These are phyloP conservation scores for Amanita thiersii DNA, from an alignment of 768 basidiomycete genomes.

Conservation along the genomic window DNA sequence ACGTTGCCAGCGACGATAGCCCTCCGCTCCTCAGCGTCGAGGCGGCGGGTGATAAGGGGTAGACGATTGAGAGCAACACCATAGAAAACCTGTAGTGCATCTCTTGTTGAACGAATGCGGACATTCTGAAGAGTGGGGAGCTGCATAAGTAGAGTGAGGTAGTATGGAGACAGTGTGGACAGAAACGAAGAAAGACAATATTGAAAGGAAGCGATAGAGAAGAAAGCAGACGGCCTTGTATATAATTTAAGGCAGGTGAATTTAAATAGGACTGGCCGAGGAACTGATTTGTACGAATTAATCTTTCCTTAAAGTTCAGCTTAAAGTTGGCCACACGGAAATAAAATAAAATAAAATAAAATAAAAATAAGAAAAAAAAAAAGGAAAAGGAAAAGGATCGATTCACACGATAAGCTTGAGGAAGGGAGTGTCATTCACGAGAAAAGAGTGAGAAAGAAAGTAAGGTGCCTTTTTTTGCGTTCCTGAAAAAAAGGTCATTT, in stretches of 20 bases:
- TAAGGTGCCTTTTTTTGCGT: too few species aligned
- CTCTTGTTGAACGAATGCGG: conserved; percentile 69
- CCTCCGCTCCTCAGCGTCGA: conserved; percentile 76
- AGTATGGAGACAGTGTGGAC: conserved; percentile 11
- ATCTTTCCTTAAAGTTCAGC: conserved; percentile 52
- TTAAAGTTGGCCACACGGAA: conserved; percentile 31
- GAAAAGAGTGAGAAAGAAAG: too few species aligned
- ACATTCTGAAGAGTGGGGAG: conserved; percentile 68
- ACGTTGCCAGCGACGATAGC: conserved; percentile 71
- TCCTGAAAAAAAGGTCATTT: too few species aligned
- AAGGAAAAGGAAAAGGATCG: too few species aligned
- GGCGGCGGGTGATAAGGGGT: conserved; percentile 71
- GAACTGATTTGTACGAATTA: conserved; percentile 26
- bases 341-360: conserved; percentile 22
- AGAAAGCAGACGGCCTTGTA: conserved; percentile 12
- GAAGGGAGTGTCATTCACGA: too few species aligned
- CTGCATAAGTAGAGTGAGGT: conserved; percentile 48
- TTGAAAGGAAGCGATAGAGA: conserved; percentile 15
- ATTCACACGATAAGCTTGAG: too few species aligned
- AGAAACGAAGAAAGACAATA: conserved; percentile 7
- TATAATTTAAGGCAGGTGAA: conserved; percentile 8
- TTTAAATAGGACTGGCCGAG: conserved; percentile 27
- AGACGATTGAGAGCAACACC: conserved; percentile 62
- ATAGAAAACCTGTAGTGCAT: conserved; percentile 77
- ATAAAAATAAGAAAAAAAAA: too few species aligned